phyloP scores from a whole-genome alignment of 2,329 filamentous ascomycete genomes.

The Ophiostoma tasmaniense region DNA sequence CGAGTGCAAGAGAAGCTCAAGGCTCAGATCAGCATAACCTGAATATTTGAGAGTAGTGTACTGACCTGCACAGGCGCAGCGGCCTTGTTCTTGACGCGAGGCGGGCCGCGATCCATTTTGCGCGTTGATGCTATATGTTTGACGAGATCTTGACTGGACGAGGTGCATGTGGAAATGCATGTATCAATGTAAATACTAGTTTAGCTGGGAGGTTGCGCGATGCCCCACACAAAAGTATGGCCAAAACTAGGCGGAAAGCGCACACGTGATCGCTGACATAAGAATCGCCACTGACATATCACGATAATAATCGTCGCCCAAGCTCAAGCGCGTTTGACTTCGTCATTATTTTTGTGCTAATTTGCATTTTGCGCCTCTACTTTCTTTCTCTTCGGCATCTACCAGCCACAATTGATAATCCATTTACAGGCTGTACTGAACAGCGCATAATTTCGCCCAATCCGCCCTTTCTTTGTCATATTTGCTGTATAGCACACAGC shows the following conservation, averaged over 20 bases:
- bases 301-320: neutral
- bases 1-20: neutral
- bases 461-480: too few species aligned
- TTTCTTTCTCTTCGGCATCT: neutral
- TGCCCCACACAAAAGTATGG: neutral
- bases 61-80: conserved; percentile 55
- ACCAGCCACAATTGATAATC: neutral
- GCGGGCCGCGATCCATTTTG: conserved; percentile 85
- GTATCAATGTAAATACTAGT: neutral
- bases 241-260: neutral
- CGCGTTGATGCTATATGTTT: neutral
- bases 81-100: conserved; percentile 97
- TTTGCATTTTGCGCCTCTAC: neutral
- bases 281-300: neutral
- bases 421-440: neutral
- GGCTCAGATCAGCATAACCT: neutral
- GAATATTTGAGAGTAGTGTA: conserved; percentile 25
- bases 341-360: neutral
- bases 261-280: neutral
- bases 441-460: neutral
- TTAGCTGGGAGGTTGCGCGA: neutral
- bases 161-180: neutral
- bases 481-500: neutral
- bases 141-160: neutral
- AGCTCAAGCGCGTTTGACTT: conserved; percentile 1